A percentile compares a stretch with the other conserved stretches of the same genome.
These are phyloP conservation scores for Schizochytrium sp. DNA, from an alignment of 108 stramenopile genomes.

Conservation along the genomic window DNA sequence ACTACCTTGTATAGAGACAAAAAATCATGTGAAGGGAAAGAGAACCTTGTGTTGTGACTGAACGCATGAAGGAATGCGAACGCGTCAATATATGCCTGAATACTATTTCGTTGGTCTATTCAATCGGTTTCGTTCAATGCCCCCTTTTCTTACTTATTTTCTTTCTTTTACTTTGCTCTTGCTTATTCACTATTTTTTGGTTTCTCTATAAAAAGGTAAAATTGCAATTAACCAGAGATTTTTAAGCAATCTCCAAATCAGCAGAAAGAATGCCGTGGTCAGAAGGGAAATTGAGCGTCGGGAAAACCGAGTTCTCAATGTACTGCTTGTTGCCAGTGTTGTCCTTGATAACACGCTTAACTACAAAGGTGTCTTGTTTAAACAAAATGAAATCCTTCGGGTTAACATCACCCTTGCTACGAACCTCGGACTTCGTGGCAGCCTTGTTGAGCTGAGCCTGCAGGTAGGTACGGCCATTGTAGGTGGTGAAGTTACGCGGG, in stretches of 20 bases:
- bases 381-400: constrained; percentile 71
- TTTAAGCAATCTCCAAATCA: not conserved
- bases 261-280: constrained; percentile 67
- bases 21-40: no score
- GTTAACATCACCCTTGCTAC: constrained; percentile 68
- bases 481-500: constrained; percentile 65
- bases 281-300: constrained; percentile 68
- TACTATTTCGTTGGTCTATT: no score
- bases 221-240: not conserved
- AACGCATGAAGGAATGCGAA: no score
- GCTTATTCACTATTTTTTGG: not conserved
- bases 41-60: no score
- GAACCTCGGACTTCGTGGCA: constrained; percentile 77
- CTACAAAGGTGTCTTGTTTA: not conserved
- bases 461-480: constrained; percentile 67
- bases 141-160: no score
- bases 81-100: no score
- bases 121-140: no score
- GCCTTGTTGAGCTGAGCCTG: constrained; percentile 71
- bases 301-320: constrained; percentile 65
- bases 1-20: no score
- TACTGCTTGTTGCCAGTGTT: constrained; percentile 65
- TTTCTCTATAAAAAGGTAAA: not conserved
- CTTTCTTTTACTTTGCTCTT: no score
- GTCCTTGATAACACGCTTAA: constrained; percentile 40